phyloP scores from a whole-genome alignment of 2,329 filamentous ascomycete genomes.

The Emergomyces orientalis region DNA sequence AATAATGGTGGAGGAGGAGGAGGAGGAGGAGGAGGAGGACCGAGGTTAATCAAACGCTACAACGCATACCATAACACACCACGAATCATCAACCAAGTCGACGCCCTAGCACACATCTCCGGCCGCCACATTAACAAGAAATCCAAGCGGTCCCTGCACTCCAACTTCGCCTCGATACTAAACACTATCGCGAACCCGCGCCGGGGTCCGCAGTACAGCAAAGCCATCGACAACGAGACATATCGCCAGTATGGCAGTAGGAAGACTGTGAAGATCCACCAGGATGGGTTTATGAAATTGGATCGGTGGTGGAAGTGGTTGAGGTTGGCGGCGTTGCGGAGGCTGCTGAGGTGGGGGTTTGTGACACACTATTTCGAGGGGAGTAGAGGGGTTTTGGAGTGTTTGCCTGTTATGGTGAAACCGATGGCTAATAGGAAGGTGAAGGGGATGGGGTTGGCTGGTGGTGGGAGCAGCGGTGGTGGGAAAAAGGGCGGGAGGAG shows the following conservation, averaged over 20 bases:
- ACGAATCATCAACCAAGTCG: slow-evolving; percentile 51
- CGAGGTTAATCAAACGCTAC: slow-evolving; percentile 52
- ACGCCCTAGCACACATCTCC: slow-evolving; percentile 51
- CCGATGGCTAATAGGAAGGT: background rate
- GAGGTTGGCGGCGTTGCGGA: slow-evolving; percentile 51
- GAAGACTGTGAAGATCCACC: slow-evolving; percentile 51
- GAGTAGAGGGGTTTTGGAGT: slow-evolving; percentile 53
- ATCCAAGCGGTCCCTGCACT: slow-evolving; percentile 57
- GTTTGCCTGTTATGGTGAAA: slow-evolving; percentile 41
- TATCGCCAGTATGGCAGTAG: slow-evolving; percentile 53
- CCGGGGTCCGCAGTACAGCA: slow-evolving; percentile 57
- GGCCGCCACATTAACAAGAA: slow-evolving; percentile 56
- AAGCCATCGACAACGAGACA: slow-evolving; percentile 52
- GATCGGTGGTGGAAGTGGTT: slow-evolving; percentile 68
- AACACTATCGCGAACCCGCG: slow-evolving; percentile 58
- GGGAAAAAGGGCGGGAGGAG: slow-evolving; percentile 5
- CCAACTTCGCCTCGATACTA: slow-evolving; percentile 56
- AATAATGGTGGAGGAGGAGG: too few relatives aligned
- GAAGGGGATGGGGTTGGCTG: slow-evolving; percentile 16
- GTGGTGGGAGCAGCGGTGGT: background rate
- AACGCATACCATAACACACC: slow-evolving; percentile 56
- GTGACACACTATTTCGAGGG: slow-evolving; percentile 51
- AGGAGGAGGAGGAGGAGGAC: too few relatives aligned
- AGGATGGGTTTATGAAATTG: slow-evolving; percentile 52
- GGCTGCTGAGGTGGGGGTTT: slow-evolving; percentile 54